Conservation (phyloP, 768 basidiomycete species). For the Naganishia randhawae region DNA sequence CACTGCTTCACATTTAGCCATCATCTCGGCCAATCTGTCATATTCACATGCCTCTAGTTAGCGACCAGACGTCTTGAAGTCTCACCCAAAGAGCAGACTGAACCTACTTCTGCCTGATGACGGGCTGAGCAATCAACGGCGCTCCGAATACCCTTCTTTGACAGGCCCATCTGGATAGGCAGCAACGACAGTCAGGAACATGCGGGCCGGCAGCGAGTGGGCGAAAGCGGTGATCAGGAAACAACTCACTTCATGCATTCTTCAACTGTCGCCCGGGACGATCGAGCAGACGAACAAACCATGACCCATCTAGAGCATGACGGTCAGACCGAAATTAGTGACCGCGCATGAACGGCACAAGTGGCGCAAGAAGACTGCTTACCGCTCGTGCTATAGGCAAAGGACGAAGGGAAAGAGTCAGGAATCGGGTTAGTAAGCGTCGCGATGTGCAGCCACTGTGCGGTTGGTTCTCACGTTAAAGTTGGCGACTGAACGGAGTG, state of each 20-base stretch:
- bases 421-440: neutral
- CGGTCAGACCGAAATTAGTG: constrained; percentile 37
- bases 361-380: neutral
- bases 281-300: constrained; percentile 68
- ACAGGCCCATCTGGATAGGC: constrained; percentile 64
- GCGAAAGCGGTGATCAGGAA: constrained; percentile 5
- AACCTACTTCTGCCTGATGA: constrained; percentile 70
- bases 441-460: neutral
- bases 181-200: neutral
- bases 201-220: neutral
- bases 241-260: constrained; percentile 67
- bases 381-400: constrained; percentile 61
- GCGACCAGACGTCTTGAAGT: neutral
- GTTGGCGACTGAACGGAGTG: constrained; percentile 58
- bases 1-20: constrained; percentile 71
- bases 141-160: constrained; percentile 92
- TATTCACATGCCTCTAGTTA: neutral
- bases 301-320: constrained; percentile 71
- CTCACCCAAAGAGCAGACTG: neutral
- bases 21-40: constrained; percentile 70
- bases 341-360: neutral
- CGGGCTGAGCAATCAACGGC: constrained; percentile 69
- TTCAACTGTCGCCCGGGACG: constrained; percentile 72
- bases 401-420: neutral
- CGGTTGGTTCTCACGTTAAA: constrained; percentile 60